phyloP scores from a whole-genome alignment of 805 yeast genomes.

The Candida fluviatilis region DNA sequence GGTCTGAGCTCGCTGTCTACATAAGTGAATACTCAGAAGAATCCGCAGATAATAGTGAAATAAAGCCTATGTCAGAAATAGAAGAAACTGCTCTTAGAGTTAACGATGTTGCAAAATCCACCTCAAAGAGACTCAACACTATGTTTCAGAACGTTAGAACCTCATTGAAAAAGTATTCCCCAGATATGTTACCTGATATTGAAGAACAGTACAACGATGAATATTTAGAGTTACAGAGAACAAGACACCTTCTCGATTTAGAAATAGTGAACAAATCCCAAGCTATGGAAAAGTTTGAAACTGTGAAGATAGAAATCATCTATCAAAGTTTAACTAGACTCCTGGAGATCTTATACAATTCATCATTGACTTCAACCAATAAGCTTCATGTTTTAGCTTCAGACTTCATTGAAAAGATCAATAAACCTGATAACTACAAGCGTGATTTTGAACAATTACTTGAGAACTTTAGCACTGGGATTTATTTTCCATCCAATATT shows the following conservation, averaged over 20 bases:
- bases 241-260: slow-evolving; percentile 26
- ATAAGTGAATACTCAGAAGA: slow-evolving; percentile 7
- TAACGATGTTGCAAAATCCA: slow-evolving; percentile 22
- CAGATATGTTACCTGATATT: slow-evolving; percentile 22
- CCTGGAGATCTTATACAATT: slow-evolving; percentile 28
- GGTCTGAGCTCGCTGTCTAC: slow-evolving; percentile 31
- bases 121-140: slow-evolving; percentile 25
- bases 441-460: slow-evolving; percentile 23
- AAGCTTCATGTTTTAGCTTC: slow-evolving; percentile 20
- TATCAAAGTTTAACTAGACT: slow-evolving; percentile 30
- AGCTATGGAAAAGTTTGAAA: slow-evolving; percentile 32
- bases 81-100: slow-evolving; percentile 6
- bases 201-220: slow-evolving; percentile 31
- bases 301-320: slow-evolving; percentile 26
- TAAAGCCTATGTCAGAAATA: slow-evolving; percentile 5
- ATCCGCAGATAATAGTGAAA: neutral
- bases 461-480: slow-evolving; percentile 29
- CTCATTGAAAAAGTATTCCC: slow-evolving; percentile 24
- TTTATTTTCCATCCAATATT: slow-evolving; percentile 33
- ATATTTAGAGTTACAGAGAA: slow-evolving; percentile 29
- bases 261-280: slow-evolving; percentile 19
- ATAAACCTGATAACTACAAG: slow-evolving; percentile 15
- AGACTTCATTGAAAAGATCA: slow-evolving; percentile 15
- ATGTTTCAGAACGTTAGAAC: slow-evolving; percentile 33
- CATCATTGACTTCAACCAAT: slow-evolving; percentile 21